phyloP scores from a whole-genome alignment of 1,139 yeast species.

The Pichia cactophila region DNA sequence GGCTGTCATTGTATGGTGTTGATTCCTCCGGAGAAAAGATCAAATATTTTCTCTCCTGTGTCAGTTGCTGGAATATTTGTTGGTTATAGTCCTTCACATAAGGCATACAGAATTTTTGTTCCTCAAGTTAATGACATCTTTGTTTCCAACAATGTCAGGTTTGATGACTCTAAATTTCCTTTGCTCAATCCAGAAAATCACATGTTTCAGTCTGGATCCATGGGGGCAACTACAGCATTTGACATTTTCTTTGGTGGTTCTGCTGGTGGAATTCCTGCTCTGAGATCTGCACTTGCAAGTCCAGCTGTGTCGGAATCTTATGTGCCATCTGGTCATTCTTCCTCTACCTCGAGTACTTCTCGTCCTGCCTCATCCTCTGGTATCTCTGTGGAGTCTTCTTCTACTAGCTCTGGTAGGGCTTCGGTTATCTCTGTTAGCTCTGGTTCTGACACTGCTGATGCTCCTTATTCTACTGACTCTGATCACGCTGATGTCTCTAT shows the following conservation, averaged over 20 bases:
- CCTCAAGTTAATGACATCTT: not conserved
- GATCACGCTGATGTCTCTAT: too few species aligned
- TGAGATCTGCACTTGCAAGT: not conserved
- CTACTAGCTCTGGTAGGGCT: too few species aligned
- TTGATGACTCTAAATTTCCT: not conserved
- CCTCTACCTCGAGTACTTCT: too few species aligned
- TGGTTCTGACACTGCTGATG: too few species aligned
- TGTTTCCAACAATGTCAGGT: conserved; percentile 3
- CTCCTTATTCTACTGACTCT: too few species aligned
- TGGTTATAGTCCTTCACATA: conserved; percentile 4
- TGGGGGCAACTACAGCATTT: not conserved
- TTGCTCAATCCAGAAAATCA: not conserved
- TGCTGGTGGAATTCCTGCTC: not conserved
- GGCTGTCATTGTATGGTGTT: not conserved
- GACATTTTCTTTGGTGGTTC: not conserved
- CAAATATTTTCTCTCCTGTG: not conserved
- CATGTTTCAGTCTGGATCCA: not conserved
- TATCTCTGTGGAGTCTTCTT: too few species aligned
- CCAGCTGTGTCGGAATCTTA: not conserved
- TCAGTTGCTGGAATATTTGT: conserved; percentile 1
- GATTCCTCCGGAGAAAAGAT: not conserved
- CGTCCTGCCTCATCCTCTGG: too few species aligned
- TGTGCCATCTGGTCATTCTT: too few species aligned
- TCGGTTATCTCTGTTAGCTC: too few species aligned
- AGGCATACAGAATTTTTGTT: conserved; percentile 2